Conservation (phyloP, 768 basidiomycete genomes). For the Psilocybe cubensis region DNA sequence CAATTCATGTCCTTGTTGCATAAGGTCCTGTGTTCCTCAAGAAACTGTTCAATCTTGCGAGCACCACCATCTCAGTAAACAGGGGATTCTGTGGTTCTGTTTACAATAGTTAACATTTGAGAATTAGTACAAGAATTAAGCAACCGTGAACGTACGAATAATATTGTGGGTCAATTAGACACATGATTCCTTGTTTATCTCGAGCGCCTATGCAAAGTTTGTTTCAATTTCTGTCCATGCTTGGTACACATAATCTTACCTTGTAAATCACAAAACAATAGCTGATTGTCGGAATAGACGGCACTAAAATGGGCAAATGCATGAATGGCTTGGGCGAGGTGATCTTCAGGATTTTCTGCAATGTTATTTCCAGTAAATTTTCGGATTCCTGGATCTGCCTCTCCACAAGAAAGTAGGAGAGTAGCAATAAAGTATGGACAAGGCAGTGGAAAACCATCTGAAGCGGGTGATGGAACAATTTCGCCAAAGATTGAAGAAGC, state of each 20-base stretch:
- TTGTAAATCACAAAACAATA: slow-evolving; percentile 32
- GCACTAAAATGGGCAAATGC: slow-evolving; percentile 31
- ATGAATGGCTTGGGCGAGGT: slow-evolving; percentile 27
- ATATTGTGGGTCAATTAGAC: slow-evolving; percentile 27
- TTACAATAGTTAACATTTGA: background rate
- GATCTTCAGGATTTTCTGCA: slow-evolving; percentile 11
- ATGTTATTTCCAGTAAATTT: slow-evolving; percentile 34
- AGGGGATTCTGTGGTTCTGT: background rate
- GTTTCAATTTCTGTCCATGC: background rate
- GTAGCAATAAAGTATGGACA: slow-evolving; percentile 27
- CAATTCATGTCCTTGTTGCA: slow-evolving; percentile 20
- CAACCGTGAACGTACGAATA: slow-evolving; percentile 21
- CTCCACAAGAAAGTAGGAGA: slow-evolving; percentile 27
- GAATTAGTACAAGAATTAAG: background rate
- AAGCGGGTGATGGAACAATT: slow-evolving; percentile 6
- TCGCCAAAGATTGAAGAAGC: slow-evolving; percentile 23
- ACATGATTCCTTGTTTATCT: slow-evolving; percentile 21
- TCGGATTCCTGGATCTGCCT: slow-evolving; percentile 17
- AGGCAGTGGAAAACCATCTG: slow-evolving; percentile 12
- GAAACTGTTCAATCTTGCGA: slow-evolving; percentile 6
- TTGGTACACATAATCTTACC: slow-evolving; percentile 14
- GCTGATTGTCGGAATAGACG: slow-evolving; percentile 21
- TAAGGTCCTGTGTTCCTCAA: slow-evolving; percentile 2
- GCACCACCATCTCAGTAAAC: slow-evolving; percentile 24
- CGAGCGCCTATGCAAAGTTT: slow-evolving; percentile 7